These are phyloP conservation scores for Sphaerulina vaccinii DNA, from an alignment of 2,329 filamentous ascomycete genomes.

Conservation along the genomic window DNA sequence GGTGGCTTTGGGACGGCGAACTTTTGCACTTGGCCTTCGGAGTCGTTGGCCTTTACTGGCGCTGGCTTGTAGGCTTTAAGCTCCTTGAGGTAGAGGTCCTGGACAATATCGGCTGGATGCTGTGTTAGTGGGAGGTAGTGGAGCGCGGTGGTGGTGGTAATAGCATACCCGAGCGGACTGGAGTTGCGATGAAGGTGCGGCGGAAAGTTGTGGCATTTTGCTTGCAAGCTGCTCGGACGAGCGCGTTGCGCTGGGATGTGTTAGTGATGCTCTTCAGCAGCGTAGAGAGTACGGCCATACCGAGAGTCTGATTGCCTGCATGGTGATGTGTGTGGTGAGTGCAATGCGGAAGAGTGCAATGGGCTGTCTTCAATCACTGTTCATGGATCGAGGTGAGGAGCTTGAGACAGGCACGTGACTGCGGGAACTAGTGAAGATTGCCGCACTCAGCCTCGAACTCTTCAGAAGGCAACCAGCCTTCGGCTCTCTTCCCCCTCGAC, in stretches of 20 bases:
- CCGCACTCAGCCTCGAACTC: conserved; percentile 12
- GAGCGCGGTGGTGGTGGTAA: conserved; percentile 17
- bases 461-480: too few species aligned
- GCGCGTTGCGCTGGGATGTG: conserved; percentile 55
- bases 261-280: conserved; percentile 34
- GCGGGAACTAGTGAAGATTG: too few species aligned
- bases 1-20: conserved; percentile 80
- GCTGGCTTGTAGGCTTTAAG: conserved; percentile 92
- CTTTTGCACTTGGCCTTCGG: conserved; percentile 86
- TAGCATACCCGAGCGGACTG: conserved; percentile 59
- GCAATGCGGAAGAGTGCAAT: conserved; percentile 1
- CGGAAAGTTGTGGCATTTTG: conserved; percentile 55
- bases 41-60: conserved; percentile 77
- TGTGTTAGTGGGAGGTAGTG: conserved; percentile 10
- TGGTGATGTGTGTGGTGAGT: conserved; percentile 33
- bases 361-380: not conserved
- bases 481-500: conserved; percentile 23
- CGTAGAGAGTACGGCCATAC: conserved; percentile 43
- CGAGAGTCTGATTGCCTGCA: conserved; percentile 63
- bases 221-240: conserved; percentile 60
- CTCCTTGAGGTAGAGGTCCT: conserved; percentile 96
- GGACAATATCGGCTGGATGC: conserved; percentile 87
- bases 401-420: too few species aligned
- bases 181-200: conserved; percentile 63
- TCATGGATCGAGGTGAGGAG: not conserved